These are phyloP conservation scores for Globisporangium echinulatum DNA, from an alignment of 352 stramenopile species.

Conservation along the genomic window DNA sequence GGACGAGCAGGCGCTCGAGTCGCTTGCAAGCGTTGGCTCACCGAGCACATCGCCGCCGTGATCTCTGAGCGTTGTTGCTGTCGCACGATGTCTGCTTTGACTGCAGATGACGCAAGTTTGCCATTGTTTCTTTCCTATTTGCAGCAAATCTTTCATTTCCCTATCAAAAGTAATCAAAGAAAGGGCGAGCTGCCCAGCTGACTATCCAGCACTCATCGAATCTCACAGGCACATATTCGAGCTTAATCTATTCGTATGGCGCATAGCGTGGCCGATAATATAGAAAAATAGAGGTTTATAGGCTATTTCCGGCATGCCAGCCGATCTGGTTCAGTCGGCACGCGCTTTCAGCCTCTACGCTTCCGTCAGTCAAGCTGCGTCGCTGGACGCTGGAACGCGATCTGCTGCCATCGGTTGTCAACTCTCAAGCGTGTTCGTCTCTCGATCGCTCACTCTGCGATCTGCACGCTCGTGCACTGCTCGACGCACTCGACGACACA, in stretches of 20 bases:
- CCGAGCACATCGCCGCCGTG: not conserved
- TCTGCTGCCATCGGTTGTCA: not conserved
- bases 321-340: not conserved
- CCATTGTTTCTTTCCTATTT: too few species aligned
- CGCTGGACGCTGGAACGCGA: constrained; percentile 1
- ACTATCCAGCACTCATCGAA: not conserved
- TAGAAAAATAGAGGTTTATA: not conserved
- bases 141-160: too few species aligned
- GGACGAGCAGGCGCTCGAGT: constrained; percentile 8
- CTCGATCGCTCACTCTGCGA: constrained; percentile 5
- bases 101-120: too few species aligned
- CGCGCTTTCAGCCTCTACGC: constrained; percentile 3
- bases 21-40: not conserved
- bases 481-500: not conserved
- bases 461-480: constrained; percentile 1
- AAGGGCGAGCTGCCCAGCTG: too few species aligned
- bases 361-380: constrained; percentile 8
- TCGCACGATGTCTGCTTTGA: too few species aligned
- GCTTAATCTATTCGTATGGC: not conserved
- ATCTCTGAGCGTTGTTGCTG: not conserved
- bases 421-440: not conserved
- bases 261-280: not conserved
- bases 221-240: not conserved
- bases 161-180: too few species aligned
- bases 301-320: constrained; percentile 9